A percentile compares a stretch with the other conserved stretches of the same genome.
phyloP scores from a whole-genome alignment of 2,329 filamentous ascomycete species.

The Trichothecium roseum region DNA sequence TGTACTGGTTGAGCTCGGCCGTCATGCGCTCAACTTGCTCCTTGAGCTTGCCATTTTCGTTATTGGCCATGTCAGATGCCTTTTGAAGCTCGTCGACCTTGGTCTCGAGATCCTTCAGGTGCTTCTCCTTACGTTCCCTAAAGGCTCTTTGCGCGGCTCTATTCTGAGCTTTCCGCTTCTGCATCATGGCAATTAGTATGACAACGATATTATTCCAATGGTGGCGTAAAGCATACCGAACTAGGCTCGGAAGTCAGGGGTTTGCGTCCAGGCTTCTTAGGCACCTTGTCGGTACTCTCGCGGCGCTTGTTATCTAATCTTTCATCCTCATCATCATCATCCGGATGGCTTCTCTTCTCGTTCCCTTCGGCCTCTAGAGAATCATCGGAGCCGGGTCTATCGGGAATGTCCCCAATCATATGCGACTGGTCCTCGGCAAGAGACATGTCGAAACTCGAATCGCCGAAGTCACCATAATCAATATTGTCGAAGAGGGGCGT shows the following conservation, averaged over 20 bases:
- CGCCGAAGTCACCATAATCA: conserved; percentile 67
- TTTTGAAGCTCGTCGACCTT: conserved; percentile 72
- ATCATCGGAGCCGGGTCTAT: conserved; percentile 39
- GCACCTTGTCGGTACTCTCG: conserved; percentile 72
- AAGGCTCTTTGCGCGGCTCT: conserved; percentile 87
- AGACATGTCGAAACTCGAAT: conserved; percentile 64
- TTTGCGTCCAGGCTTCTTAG: conserved; percentile 95
- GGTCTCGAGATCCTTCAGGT: conserved; percentile 73
- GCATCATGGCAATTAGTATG: not conserved
- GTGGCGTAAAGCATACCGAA: conserved; percentile 55
- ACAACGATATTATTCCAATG: not conserved
- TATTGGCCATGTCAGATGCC: conserved; percentile 68
- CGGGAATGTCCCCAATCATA: conserved; percentile 70
- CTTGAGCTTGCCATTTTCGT: conserved; percentile 75
- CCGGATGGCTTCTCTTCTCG: conserved; percentile 65
- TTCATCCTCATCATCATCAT: conserved; percentile 57
- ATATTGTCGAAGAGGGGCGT: conserved; percentile 74
- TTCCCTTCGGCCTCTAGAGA: conserved; percentile 43
- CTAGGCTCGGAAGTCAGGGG: conserved; percentile 91
- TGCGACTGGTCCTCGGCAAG: conserved; percentile 40
- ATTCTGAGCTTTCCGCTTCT: conserved; percentile 96
- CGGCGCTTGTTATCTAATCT: conserved; percentile 55
- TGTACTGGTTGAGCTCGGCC: conserved; percentile 77
- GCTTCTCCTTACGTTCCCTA: conserved; percentile 89
- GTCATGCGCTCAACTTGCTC: conserved; percentile 85